Evolutionary conservation across 2,329 filamentous ascomycete genomes (phyloP), one percentile per base, ranked within the genome.

Genomic region (Aspergillus unguis): DNA sequence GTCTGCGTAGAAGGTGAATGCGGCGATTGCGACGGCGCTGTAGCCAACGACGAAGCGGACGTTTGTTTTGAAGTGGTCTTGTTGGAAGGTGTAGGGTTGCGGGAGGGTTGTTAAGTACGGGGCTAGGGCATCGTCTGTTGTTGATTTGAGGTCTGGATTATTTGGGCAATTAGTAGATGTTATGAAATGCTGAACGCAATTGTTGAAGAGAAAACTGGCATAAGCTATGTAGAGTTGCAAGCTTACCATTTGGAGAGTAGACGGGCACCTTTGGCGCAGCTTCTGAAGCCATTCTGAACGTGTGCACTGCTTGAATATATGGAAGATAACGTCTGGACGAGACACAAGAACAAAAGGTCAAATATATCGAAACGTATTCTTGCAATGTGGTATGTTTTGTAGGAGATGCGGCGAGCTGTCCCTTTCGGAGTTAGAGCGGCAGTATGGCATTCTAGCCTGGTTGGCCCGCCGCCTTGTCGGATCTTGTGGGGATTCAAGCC

Each of bases 71-170:
- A 75, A 80, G 75, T 97, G 87, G 58, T 88, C 85, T 74, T 95
- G 91, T 58, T 77, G 82, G 79, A 96, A 96, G 61, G 68, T 67
- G 59, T 73, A 74, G 23, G 73, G 72, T 23, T 70, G 66, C 80
- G 85, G 70, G n/a, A 97, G 85, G 31, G 85, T 88, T 74, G 90
- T 92, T 58, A 99, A 85, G 77, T 97, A 97, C 75, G 94, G 91
- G 54, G 88, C 85, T 55, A 99, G 86, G 52, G 92, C 90, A 75
- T 99, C 94, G 76, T 99, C 94, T 61, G 89, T 90, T 36, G 92
- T 95, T 77, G 94, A 95, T 75, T 97, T 97, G 59, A 99, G 86
- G 71, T 97, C 94, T 95, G 69, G 25, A 25, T 36, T 28, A 5
- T 8, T 8, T 17, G 31, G 6, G 1, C 28, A 26, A 11, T 35